phyloP scores from a whole-genome alignment of 176 grass and related monocot species.

The Elymus sibiricus region DNA sequence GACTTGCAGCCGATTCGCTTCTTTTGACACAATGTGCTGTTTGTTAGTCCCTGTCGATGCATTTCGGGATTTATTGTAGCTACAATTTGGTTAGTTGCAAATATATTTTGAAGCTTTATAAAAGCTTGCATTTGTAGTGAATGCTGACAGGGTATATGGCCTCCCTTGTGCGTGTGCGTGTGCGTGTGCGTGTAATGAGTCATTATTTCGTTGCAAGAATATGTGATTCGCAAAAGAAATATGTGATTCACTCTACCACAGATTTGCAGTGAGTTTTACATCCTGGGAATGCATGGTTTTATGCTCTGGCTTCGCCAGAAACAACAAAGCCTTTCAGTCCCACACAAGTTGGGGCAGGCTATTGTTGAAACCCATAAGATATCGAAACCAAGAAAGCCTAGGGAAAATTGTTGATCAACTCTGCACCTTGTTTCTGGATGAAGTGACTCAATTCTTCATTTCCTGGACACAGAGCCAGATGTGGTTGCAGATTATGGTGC shows the following conservation, averaged over 20 bases:
- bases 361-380: neutral
- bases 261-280: neutral
- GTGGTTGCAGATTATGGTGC: conserved; percentile 41
- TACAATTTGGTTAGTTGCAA: conserved; percentile 12
- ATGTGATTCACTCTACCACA: neutral
- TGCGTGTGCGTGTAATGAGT: neutral
- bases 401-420: too few species aligned
- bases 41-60: conserved; percentile 4
- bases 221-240: too few species aligned
- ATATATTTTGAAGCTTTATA: conserved; percentile 18
- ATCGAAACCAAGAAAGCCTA: neutral
- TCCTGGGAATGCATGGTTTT: conserved; percentile 6
- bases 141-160: conserved; percentile 20
- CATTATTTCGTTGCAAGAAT: too few species aligned
- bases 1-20: too few species aligned
- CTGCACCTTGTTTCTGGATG: neutral
- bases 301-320: neutral
- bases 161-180: neutral
- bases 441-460: conserved; percentile 33
- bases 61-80: conserved; percentile 5
- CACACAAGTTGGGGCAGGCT: too few species aligned
- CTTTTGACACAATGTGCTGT: neutral
- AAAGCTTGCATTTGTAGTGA: neutral
- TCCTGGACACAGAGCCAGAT: conserved; percentile 61
- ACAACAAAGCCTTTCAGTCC: too few species aligned